Percentiles rank a stretch among this genome's conserved stretches.
These are phyloP conservation scores for carrot (Daucus carota) DNA, from an alignment of 129 eudicot genomes.

Conservation along the genomic window DNA sequence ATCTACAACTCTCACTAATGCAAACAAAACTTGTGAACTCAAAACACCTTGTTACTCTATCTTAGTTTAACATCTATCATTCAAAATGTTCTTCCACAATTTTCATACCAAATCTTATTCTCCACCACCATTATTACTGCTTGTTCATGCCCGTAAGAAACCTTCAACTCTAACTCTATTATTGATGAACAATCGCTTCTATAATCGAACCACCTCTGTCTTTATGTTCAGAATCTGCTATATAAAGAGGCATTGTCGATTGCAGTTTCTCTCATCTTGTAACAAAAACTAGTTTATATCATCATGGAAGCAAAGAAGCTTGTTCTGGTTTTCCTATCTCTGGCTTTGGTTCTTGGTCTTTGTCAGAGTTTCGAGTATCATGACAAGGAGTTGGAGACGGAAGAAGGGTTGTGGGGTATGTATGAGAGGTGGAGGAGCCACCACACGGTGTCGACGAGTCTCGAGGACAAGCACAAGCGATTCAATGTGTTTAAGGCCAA, in stretches of 20 bases:
- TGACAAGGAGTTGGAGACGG: conserved; percentile 59
- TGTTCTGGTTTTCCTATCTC: conserved; percentile 26
- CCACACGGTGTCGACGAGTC: conserved; percentile 45
- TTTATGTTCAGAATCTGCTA: not conserved
- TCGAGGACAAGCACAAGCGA: conserved; percentile 53
- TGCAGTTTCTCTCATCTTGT: not conserved
- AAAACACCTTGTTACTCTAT: not conserved
- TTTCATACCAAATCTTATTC: not conserved
- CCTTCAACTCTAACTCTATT: conserved; percentile 16
- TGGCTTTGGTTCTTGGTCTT: conserved; percentile 29
- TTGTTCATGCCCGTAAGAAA: conserved; percentile 33
- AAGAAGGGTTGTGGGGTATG: conserved; percentile 45
- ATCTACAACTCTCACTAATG: not conserved
- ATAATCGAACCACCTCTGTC: conserved; percentile 12
- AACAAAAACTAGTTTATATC: not conserved
- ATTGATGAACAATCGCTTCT: conserved; percentile 12
- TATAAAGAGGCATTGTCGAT: not conserved
- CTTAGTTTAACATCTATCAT: not conserved
- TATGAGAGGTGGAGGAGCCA: conserved; percentile 78
- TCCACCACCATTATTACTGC: conserved; percentile 8
- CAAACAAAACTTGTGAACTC: not conserved
- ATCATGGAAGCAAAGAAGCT: conserved; percentile 24
- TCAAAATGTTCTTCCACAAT: not conserved
- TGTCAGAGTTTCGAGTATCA: conserved; percentile 54
- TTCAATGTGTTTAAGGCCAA: conserved; percentile 67